Percentiles rank a stretch among this genome's conserved stretches.
phyloP scores from a whole-genome alignment of 768 basidiomycete species.

The Daedalea quercina region DNA sequence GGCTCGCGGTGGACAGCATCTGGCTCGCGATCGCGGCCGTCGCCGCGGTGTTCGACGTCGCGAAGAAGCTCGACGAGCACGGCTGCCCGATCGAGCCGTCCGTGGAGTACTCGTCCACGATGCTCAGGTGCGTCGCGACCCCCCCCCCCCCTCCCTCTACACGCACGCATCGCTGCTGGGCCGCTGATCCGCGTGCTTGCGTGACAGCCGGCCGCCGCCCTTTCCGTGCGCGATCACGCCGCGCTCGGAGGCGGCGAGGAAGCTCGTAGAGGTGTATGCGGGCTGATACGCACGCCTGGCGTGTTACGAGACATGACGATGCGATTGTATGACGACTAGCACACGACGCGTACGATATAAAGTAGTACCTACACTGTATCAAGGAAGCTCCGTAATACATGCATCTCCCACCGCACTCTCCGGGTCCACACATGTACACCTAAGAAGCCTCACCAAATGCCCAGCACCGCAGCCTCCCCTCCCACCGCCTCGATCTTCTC shows the following conservation, averaged over 20 bases:
- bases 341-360: too few species aligned
- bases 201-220: conserved; percentile 9
- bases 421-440: too few species aligned
- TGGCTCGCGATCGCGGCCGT: conserved; percentile 18
- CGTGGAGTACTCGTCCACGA: not conserved
- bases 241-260: conserved; percentile 8
- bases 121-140: conserved; percentile 5
- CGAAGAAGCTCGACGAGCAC: conserved; percentile 7
- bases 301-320: not conserved
- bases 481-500: conserved; percentile 8
- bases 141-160: too few species aligned
- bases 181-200: too few species aligned
- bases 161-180: not conserved
- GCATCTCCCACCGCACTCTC: too few species aligned
- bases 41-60: conserved; percentile 14
- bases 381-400: too few species aligned
- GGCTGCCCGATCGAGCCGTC: not conserved
- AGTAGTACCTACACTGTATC: too few species aligned
- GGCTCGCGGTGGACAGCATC: conserved; percentile 17
- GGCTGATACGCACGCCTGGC: not conserved
- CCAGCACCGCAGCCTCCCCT: conserved; percentile 13
- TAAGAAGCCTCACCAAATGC: conserved; percentile 12
- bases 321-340: too few species aligned
- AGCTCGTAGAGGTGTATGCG: conserved; percentile 1
- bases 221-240: conserved; percentile 14